Percentiles rank a stretch among this genome's conserved stretches.
Conservation (phyloP, 208 protist species). For the Dictyostelium gargantuum region DNA sequence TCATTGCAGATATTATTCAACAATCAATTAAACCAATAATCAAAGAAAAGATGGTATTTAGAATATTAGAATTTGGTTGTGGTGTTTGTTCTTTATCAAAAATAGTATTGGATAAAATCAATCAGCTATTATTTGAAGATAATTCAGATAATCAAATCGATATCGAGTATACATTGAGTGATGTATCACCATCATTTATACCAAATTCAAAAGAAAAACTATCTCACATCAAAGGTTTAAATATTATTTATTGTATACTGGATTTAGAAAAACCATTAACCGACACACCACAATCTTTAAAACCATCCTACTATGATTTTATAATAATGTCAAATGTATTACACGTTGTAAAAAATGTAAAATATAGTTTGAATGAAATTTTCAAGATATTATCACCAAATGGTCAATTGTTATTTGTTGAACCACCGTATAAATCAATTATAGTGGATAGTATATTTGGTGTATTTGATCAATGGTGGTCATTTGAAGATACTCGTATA, state of each 20-base stretch:
- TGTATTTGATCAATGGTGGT: conserved; percentile 13
- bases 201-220: not conserved
- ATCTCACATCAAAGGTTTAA: not conserved
- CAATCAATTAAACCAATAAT: not conserved
- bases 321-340: conserved; percentile 34
- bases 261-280: not conserved
- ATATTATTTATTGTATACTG: not conserved
- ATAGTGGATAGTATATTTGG: conserved; percentile 20
- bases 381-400: not conserved
- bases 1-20: not conserved
- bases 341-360: not conserved
- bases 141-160: not conserved
- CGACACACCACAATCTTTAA: not conserved
- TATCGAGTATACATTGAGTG: conserved; percentile 27
- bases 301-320: not conserved
- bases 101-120: not conserved
- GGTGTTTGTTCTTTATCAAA: not conserved
- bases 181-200: not conserved
- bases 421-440: not conserved
- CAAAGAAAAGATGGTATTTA: not conserved
- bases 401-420: conserved; percentile 6
- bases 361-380: not conserved
- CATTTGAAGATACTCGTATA: not conserved
- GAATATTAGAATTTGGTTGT: not conserved
- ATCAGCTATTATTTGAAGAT: not conserved